A percentile compares a stretch with the other conserved stretches of the same genome.
phyloP scores from a whole-genome alignment of 495 filamentous ascomycete genomes.

The Hypomontagnella submonticulosa region DNA sequence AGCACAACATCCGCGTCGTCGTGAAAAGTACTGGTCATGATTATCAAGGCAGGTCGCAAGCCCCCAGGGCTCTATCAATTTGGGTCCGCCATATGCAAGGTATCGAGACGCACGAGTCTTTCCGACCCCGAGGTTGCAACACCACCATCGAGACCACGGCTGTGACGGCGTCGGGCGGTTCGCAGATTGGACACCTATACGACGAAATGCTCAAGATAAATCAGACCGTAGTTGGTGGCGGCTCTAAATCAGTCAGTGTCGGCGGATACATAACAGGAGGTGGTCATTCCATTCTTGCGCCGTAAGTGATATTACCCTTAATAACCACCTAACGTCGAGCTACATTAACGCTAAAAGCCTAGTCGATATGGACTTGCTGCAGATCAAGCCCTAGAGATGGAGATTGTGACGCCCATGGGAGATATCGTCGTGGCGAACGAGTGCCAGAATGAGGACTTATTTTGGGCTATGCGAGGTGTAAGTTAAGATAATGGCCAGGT shows the following conservation, averaged over 20 bases:
- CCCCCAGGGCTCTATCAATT: constrained; percentile 62
- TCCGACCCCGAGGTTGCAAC: constrained; percentile 53
- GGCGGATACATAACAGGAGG: constrained; percentile 72
- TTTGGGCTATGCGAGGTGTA: constrained; percentile 73
- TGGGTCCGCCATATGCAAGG: constrained; percentile 60
- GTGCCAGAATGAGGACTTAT: constrained; percentile 68
- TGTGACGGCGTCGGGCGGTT: constrained; percentile 54
- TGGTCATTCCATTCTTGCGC: constrained; percentile 66
- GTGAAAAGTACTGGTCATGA: constrained; percentile 74
- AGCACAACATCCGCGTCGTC: constrained; percentile 68
- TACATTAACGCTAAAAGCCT: too few relatives aligned
- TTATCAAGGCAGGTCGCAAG: constrained; percentile 64
- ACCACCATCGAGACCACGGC: constrained; percentile 48
- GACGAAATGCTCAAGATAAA: constrained; percentile 44
- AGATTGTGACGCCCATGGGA: constrained; percentile 67
- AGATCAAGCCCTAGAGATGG: constrained; percentile 71
- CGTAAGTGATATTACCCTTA: too few relatives aligned
- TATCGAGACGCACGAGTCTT: constrained; percentile 51
- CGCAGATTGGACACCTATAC: constrained; percentile 53
- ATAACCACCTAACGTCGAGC: too few relatives aligned
- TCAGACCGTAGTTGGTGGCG: constrained; percentile 52
- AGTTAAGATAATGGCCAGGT: constrained; percentile 31
- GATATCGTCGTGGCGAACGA: constrained; percentile 64
- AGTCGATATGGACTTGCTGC: constrained; percentile 68
- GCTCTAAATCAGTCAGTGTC: constrained; percentile 42